Evolutionary conservation across 352 stramenopile genomes (phyloP), one percentile per base, ranked within the genome.

Genomic region (Peronospora belbahrii): DNA sequence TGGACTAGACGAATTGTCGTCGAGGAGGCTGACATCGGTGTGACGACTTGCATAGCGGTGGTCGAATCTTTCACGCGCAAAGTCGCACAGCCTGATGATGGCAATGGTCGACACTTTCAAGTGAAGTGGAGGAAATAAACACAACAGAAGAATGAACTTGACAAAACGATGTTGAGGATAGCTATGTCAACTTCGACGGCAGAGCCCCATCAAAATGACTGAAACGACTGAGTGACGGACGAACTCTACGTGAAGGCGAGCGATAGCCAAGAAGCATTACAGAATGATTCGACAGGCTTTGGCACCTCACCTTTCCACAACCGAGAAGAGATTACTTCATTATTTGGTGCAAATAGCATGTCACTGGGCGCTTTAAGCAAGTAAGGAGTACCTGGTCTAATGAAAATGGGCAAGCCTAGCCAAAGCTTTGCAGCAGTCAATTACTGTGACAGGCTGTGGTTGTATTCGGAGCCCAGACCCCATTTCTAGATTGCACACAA

Each of bases 141-240:
- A 4, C 35, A 62, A 8, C 47, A 25, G 18, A 41, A 43, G 2
- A 48, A 34, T 2, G 51, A 62, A 30, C 40, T 40, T 28, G 46
- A 51, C 6, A n/a, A n/a, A n/a, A n/a, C n/a, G 54, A 39, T 5
- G 67, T 70, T 14, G 50, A 67, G n/a, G 73, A 76, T 31, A 52
- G 75, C 42, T 74, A 80, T 37, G 72, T 39, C 46, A n/a, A 53
- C 41, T 35, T 28, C 31, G 6, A 53, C 68, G 20, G 46, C 36
- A 0, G 32, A 40, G 10, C 27, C 43, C 4, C 39, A 0, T 57
- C 54, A 6, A 47, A 52, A 34, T 84, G 20, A 62, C 50, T 0
- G 74, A 67, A 0, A 68, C 83, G 60, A 72, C 71, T 6, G 47
- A n/a, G n/a, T 84, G 13, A 71, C 69, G 28, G 71, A 86, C 32